Base-by-base conservation (phyloP, 208 protist genomes). In the Endotrypanum monterogeii region DNA sequence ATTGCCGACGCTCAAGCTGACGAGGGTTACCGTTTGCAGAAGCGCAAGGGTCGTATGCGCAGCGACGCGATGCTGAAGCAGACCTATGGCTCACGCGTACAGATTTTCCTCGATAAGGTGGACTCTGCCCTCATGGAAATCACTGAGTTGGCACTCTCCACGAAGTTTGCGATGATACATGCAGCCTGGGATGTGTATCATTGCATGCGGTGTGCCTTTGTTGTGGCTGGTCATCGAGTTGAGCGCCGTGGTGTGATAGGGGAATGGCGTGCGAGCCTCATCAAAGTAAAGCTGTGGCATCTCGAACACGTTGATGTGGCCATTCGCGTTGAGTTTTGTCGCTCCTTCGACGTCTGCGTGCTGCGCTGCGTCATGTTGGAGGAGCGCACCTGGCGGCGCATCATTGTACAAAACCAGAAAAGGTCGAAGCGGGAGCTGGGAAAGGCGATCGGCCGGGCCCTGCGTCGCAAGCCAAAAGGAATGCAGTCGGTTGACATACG, bases 21-120 rank as follows among this genome's bases (percentile, higher is more conserved):
- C 60, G 78, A 76, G 30, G 79, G 68, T 61, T 88, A 86, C 67
- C 73, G 72, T 39, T 74, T 90, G 41, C 67, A 80, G 58, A 68
- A 71, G n/a, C 69, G 75, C 20, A 83, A 88, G 67, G 67, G 79
- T 6, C 74, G 79, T 30, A 80, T 87, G 74, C 78, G 86, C 65
- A 83, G 81, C 39, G 81, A 83, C 44, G 84, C 83, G 52, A 80
- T 90, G 65, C 75, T 88, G 67, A 80, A 77, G 25, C 77, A 90
- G 79, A 88, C 86, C 20, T 85, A 80, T 56, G 80, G 78, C 35
- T 67, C 80, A 0, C 81, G 86, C 16, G 61, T 88, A 48, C 74
- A 79, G 57, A 78, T 90, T 67, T 79, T 85, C 71, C 57, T 79
- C 41, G 81, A 83, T 56, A 90, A 90, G 41, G 4, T 90, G 7